Evolutionary conservation across 2,329 filamentous ascomycete genomes (phyloP), one percentile per base, ranked within the genome.

Genomic region (Epichloe aotearoae): DNA sequence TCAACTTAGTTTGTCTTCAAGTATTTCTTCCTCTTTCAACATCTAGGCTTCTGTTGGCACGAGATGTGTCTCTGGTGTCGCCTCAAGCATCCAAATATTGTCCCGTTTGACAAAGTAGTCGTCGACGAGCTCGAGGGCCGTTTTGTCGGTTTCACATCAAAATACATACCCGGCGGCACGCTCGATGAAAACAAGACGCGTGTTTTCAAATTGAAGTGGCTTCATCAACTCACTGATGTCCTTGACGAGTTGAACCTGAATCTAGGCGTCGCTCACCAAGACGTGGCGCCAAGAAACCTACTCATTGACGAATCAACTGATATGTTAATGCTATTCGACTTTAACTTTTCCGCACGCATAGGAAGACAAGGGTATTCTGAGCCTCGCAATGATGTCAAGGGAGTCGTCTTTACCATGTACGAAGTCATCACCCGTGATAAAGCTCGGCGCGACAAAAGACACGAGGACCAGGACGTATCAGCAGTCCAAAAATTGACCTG

Each of bases 171-270:
- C n/a, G 65, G 66, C 7, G 66, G 66, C 14, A 67, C 58, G 1
- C 53, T 67, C 10, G 54, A 57, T 2, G 56, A 61, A 12, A 66
- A 62, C 51, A 55, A 42, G 41, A 57, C 58, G 2, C 60, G 62
- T 15, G 44, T 56, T 12, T 69, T 69, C 53, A 66, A 64, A 58
- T 54, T 69, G 6, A 54, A 64, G 50, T 67, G 63, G 61, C 56
- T 68, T 11, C 51, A 60, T 23, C 67, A 71, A 51, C 61, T 70
- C 7, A 63, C 58, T 5, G 14, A 58, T 2, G 60, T 66, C 5
- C 58, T 70, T 7, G 67, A 71, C 49, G 60, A 63, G 33, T 55
- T 71, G 39, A 70, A 71, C 50, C 55, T 70, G 4, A 51, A 61
- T 23, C 52, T 63, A 36, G 66, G 68, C 19, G 61, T 71, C 44